These are phyloP conservation scores for Cucurbita ficifolia DNA, from an alignment of 306 rosid species.

Conservation along the genomic window DNA sequence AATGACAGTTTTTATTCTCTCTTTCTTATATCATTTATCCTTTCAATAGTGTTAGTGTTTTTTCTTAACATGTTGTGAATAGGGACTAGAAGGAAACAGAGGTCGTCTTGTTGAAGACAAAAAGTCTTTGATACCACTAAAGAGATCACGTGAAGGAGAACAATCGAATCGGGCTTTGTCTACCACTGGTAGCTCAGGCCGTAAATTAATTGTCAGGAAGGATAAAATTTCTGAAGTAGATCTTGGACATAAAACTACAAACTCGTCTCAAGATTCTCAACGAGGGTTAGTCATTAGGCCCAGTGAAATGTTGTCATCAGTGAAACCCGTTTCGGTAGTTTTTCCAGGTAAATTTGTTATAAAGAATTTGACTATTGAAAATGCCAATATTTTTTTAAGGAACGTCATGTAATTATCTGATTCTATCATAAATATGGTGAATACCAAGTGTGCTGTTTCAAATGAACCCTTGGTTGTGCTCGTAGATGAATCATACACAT, in stretches of 20 bases:
- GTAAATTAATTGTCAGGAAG: not conserved
- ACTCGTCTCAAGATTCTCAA: not conserved
- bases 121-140: not conserved
- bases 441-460: not conserved
- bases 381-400: not conserved
- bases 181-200: not conserved
- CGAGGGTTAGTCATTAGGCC: not conserved
- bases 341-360: not conserved
- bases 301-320: not conserved
- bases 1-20: not conserved
- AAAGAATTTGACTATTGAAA: not conserved
- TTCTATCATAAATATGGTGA: not conserved
- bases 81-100: not conserved
- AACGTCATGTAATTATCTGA: not conserved
- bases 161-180: not conserved
- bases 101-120: not conserved
- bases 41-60: not conserved
- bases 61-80: not conserved
- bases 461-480: not conserved
- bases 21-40: not conserved
- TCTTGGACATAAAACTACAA: not conserved
- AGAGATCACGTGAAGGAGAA: not conserved
- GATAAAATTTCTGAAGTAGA: not conserved
- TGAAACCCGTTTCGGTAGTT: not conserved
- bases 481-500: not conserved